Evolutionary conservation across 495 filamentous ascomycete genomes (phyloP).

Genomic region (Letharia lupina): DNA sequence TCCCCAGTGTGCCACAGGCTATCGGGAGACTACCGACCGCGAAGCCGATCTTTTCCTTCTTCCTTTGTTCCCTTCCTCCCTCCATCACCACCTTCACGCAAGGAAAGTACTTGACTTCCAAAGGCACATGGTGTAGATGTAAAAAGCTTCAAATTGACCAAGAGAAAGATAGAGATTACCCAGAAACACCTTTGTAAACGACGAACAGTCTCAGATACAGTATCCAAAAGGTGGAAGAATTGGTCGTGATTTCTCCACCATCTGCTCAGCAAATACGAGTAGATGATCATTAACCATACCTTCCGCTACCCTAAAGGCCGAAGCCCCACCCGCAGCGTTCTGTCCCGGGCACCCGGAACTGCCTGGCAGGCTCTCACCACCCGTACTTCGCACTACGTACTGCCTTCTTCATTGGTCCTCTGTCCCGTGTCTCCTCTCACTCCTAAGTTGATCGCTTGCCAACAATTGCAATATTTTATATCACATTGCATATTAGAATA

Average conservation of each 20-base stretch:
- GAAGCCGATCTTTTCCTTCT: not conserved
- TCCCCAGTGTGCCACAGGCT: not conserved
- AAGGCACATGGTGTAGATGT: not conserved
- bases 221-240: no score
- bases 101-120: not conserved
- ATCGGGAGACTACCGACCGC: not conserved
- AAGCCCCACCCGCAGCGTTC: constrained; percentile 4
- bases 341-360: not conserved
- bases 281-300: not conserved
- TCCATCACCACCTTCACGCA: not conserved
- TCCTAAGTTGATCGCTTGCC: not conserved
- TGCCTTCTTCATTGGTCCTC: not conserved
- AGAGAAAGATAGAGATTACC: no score
- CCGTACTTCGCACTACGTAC: not conserved
- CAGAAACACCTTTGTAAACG: not conserved
- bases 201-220: no score
- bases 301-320: constrained; percentile 3
- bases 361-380: not conserved
- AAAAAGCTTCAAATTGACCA: no score
- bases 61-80: not conserved
- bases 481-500: not conserved
- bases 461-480: no score
- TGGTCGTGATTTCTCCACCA: not conserved
- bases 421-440: not conserved
- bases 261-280: no score